A percentile compares a stretch with the other conserved stretches of the same genome.
These are phyloP conservation scores for Cryphonectria nitschkei DNA, from an alignment of 2,329 filamentous ascomycete species.

Conservation along the genomic window DNA sequence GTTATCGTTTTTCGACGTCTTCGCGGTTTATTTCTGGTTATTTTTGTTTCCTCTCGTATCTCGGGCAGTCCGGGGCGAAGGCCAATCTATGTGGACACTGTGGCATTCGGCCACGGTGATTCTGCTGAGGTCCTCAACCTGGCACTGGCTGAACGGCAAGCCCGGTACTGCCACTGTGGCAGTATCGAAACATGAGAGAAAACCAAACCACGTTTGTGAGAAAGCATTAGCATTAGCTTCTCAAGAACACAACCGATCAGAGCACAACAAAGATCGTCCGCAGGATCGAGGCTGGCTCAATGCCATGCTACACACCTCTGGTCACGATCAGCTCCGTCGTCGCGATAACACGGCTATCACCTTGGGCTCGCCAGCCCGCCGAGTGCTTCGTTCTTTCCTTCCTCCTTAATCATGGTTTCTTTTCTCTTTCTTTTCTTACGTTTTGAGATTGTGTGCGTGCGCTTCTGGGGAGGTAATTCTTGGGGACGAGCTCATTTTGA, in stretches of 20 bases:
- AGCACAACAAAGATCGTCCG: slow-evolving; percentile 21
- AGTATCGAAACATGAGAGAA: slow-evolving; percentile 30
- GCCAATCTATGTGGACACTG: slow-evolving; percentile 14
- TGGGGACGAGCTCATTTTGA: slow-evolving; percentile 34
- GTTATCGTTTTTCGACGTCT: slow-evolving; percentile 30
- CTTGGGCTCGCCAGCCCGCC: slow-evolving; percentile 27
- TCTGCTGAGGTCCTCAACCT: slow-evolving; percentile 15
- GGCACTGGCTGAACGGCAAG: slow-evolving; percentile 44
- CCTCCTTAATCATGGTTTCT: slow-evolving; percentile 28
- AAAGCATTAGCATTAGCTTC: slow-evolving; percentile 23
- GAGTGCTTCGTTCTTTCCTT: slow-evolving; percentile 1
- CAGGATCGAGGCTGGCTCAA: slow-evolving; percentile 11
- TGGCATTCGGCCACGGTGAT: slow-evolving; percentile 27
- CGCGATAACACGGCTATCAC: slow-evolving; percentile 36
- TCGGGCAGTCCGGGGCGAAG: slow-evolving; percentile 35
- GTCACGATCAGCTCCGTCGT: slow-evolving; percentile 34
- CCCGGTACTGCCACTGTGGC: slow-evolving; percentile 40
- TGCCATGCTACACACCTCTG: slow-evolving; percentile 26
- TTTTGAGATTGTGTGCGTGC: slow-evolving; percentile 39
- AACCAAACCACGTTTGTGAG: slow-evolving; percentile 22
- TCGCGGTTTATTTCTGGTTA: slow-evolving; percentile 19
- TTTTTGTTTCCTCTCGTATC: slow-evolving; percentile 36
- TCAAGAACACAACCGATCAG: slow-evolving; percentile 20
- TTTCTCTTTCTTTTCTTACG: slow-evolving; percentile 34
- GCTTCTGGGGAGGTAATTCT: slow-evolving; percentile 44